Base-by-base conservation (phyloP, 2,329 filamentous ascomycete genomes). In the Arthrinium phaeospermum region DNA sequence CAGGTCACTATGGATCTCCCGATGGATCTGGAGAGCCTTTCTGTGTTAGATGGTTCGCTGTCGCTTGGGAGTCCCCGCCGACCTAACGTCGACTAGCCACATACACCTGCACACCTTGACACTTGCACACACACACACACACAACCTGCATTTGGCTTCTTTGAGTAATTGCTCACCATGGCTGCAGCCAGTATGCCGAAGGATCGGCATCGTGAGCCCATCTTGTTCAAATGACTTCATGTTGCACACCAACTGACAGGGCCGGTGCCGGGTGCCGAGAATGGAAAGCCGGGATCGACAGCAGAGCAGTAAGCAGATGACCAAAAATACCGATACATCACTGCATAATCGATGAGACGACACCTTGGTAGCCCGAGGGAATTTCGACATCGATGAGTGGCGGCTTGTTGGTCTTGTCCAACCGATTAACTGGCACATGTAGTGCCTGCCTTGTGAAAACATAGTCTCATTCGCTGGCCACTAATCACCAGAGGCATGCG, bases 1-100 rank as follows among this genome's bases (percentile, higher is more conserved):
- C 57, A 64, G 57, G 57, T 61, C 53, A 37, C 53, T 61, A 61
- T 61, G 53, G 53, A 61, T 61, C 53, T 61, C 53, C 19, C 4
- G 41, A 64, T 64, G 57, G 57, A 64, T 64, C 57, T 41, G 57
- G 57, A 41, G 57, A 41, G 57, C 1, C 57, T 10, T 41, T 41
- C 30, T 61, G 22, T 61, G 8, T 34, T 30, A 30, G 7, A 61
- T 61, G 53, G 53, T 61, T 61, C 53, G 53, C 53, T 61, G 34
- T 61, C 53, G 53, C 53, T 61, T 61, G 30, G 53, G 53, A 61
- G 57, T 41, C 57, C 34, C 57, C 57, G 34, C 57, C 37, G 41
- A 22, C 57, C n/a, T 64, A 13, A n/a, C n/a, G 57, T 37, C 57
- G 10, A 41, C 34, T 34, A 41, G 41, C 57, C 34, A 37, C 53